Evolutionary conservation across 805 yeast species (phyloP).

Genomic region (Lachancea thermotolerans): DNA sequence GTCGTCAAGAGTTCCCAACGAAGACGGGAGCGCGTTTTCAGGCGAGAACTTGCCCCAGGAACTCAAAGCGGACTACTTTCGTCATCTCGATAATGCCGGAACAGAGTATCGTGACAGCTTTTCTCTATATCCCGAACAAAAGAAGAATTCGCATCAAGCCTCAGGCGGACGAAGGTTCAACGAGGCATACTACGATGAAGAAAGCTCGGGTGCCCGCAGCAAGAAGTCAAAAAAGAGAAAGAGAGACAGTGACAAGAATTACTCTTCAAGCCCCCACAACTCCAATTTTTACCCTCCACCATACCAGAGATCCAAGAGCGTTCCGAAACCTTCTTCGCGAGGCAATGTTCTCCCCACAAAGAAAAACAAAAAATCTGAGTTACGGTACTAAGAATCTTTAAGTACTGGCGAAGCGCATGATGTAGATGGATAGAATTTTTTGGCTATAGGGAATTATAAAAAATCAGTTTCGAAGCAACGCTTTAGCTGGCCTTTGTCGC

Average conservation of each 20-base stretch:
- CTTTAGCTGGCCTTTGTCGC: too few species aligned
- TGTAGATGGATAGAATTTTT: background rate
- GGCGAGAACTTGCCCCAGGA: conserved; percentile 64
- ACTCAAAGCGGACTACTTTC: conserved; percentile 46
- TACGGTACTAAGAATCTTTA: background rate
- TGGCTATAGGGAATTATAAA: background rate
- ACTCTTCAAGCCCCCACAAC: conserved; percentile 12
- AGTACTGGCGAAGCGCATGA: background rate
- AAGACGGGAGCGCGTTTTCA: conserved; percentile 74
- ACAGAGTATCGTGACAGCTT: background rate
- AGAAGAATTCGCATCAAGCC: too few species aligned
- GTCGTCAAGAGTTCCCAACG: conserved; percentile 62
- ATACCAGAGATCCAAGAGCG: conserved; percentile 9
- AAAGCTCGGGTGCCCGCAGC: conserved; percentile 6
- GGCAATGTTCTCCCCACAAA: conserved; percentile 16
- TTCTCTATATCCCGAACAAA: too few species aligned
- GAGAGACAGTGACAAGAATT: conserved; percentile 5
- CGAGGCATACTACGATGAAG: conserved; percentile 12
- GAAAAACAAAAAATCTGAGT: background rate
- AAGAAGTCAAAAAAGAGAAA: conserved; percentile 10
- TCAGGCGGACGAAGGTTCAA: background rate
- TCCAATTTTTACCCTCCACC: conserved; percentile 22
- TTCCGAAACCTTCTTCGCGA: conserved; percentile 11
- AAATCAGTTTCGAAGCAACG: too few species aligned
- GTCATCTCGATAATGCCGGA: conserved; percentile 19